Evolutionary conservation across 495 filamentous ascomycete genomes (phyloP).

Genomic region (Cudoniella acicularis): DNA sequence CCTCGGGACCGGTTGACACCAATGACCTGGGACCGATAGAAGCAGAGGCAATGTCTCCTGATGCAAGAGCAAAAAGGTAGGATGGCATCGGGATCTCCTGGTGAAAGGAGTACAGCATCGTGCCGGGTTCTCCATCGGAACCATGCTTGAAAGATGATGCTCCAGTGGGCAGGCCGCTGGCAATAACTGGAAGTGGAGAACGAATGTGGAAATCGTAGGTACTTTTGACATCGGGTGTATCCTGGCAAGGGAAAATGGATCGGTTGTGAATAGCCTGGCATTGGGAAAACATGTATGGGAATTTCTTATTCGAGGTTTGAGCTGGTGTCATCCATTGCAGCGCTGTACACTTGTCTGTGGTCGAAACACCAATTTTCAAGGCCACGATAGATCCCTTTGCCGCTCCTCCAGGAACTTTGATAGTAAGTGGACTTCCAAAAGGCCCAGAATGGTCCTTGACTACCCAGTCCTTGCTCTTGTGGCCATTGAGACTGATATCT

Average conservation of each 20-base stretch:
- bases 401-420: slow-evolving; percentile 61
- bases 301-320: slow-evolving; percentile 89
- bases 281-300: slow-evolving; percentile 97
- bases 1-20: slow-evolving; percentile 83
- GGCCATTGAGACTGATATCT: slow-evolving; percentile 61
- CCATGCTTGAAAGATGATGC: slow-evolving; percentile 33
- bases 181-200: slow-evolving; percentile 82
- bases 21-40: slow-evolving; percentile 79
- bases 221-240: slow-evolving; percentile 92
- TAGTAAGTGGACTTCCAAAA: slow-evolving; percentile 74
- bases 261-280: slow-evolving; percentile 94
- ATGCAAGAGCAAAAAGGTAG: slow-evolving; percentile 89
- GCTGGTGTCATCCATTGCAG: slow-evolving; percentile 89
- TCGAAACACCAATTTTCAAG: slow-evolving; percentile 56
- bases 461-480: slow-evolving; percentile 54
- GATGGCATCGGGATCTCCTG: slow-evolving; percentile 90
- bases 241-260: slow-evolving; percentile 93
- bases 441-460: slow-evolving; percentile 65
- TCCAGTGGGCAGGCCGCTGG: slow-evolving; percentile 66
- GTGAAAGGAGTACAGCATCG: slow-evolving; percentile 72
- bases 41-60: slow-evolving; percentile 81
- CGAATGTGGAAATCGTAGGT: slow-evolving; percentile 84
- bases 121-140: slow-evolving; percentile 43
- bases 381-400: slow-evolving; percentile 59
- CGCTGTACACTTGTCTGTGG: slow-evolving; percentile 84